A percentile compares a stretch with the other conserved stretches of the same genome.
These are phyloP conservation scores for Staphylotrichum tortipilum DNA, from an alignment of 495 filamentous ascomycete species.

Conservation along the genomic window DNA sequence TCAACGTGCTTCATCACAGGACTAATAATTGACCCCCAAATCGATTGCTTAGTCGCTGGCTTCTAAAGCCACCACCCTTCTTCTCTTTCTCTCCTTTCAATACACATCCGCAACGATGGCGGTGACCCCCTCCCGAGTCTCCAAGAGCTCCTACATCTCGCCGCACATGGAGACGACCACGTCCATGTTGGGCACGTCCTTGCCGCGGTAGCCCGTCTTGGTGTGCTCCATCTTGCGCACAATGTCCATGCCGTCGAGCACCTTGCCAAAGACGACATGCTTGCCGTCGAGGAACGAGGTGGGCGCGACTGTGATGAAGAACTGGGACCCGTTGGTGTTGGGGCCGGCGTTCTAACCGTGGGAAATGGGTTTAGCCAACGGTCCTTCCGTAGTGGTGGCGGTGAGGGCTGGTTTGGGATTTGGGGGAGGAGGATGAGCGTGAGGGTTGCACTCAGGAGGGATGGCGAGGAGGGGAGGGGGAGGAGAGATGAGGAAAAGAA, in stretches of 20 bases:
- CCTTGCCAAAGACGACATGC: constrained; percentile 92
- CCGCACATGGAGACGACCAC: constrained; percentile 81
- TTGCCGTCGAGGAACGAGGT: constrained; percentile 88
- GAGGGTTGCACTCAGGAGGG: not conserved
- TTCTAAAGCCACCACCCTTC: too few relatives aligned
- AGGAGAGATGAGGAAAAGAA: too few relatives aligned
- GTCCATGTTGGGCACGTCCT: constrained; percentile 78
- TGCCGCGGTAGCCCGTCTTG: constrained; percentile 58
- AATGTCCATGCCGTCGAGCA: constrained; percentile 83
- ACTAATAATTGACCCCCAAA: too few relatives aligned
- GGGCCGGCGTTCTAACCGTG: constrained; percentile 94
- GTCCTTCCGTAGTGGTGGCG: too few relatives aligned
- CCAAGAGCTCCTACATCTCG: too few relatives aligned
- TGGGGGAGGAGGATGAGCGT: not conserved
- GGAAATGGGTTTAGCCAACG: too few relatives aligned
- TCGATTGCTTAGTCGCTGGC: too few relatives aligned
- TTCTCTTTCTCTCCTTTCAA: too few relatives aligned
- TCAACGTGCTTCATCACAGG: too few relatives aligned
- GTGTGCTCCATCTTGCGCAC: constrained; percentile 81
- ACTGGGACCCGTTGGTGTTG: constrained; percentile 91
- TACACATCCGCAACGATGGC: not conserved
- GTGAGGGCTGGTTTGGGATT: not conserved
- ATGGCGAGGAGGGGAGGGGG: too few relatives aligned
- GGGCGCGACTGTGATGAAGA: constrained; percentile 86
- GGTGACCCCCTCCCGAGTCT: constrained; percentile 12